Conservation (phyloP, 305 asterid species). For the Stenogyne calaminthoides region DNA sequence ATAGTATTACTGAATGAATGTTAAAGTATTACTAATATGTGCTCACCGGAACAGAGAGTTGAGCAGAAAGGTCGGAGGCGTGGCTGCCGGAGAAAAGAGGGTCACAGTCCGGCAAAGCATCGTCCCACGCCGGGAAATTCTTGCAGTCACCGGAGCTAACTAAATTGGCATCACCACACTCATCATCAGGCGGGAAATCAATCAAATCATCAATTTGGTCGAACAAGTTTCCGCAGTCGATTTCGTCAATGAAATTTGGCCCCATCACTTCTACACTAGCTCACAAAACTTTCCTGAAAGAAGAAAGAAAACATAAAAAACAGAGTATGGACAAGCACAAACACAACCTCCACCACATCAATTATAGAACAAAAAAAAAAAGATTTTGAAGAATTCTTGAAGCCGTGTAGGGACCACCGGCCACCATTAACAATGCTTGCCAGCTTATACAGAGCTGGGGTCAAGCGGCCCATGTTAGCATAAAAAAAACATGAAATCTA, state of each 20-base stretch:
- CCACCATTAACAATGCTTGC: conserved; percentile 29
- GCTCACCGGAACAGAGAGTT: conserved; percentile 92
- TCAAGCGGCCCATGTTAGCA: conserved; percentile 36
- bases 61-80: conserved; percentile 67
- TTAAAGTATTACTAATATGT: neutral
- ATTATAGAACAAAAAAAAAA: no score
- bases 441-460: conserved; percentile 42
- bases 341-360: no score
- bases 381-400: no score
- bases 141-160: conserved; percentile 54
- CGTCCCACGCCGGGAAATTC: conserved; percentile 72
- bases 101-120: conserved; percentile 52
- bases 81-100: conserved; percentile 52
- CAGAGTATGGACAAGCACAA: neutral
- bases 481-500: conserved; percentile 25
- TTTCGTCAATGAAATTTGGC: conserved; percentile 65
- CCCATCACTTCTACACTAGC: conserved; percentile 46
- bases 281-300: conserved; percentile 31
- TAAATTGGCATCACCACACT: conserved; percentile 43
- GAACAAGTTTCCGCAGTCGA: conserved; percentile 79
- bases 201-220: conserved; percentile 91
- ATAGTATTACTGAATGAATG: no score
- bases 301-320: neutral
- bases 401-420: neutral
- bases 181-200: conserved; percentile 80